Conservation (phyloP, 192 early-diverging fungal genomes). For the Backusella parvicylindrica region DNA sequence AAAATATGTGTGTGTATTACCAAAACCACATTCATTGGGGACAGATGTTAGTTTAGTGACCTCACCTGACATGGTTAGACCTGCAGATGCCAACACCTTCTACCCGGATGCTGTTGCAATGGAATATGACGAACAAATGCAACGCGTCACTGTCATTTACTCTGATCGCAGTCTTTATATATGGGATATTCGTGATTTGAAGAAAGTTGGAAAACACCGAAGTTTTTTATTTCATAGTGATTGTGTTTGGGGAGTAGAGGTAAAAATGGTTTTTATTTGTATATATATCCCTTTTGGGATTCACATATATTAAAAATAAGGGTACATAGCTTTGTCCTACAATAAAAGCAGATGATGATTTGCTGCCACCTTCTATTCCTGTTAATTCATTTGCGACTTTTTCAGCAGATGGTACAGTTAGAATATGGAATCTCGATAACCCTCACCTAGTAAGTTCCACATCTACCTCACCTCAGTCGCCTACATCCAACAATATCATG, state of each 20-base stretch:
- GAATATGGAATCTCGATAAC: conserved; percentile 73
- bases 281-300: background rate
- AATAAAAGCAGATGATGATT: background rate
- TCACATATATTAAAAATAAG: background rate
- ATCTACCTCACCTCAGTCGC: conserved; percentile 12
- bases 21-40: conserved; percentile 66
- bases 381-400: conserved; percentile 66
- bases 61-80: conserved; percentile 23
- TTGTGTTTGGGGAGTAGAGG: conserved; percentile 84
- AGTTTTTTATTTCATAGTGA: conserved; percentile 71
- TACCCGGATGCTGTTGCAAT: conserved; percentile 64
- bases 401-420: conserved; percentile 73
- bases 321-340: conserved; percentile 4
- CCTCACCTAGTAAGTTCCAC: conserved; percentile 1
- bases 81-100: conserved; percentile 21
- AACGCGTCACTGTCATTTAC: conserved; percentile 61
- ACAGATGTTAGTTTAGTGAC: conserved; percentile 39
- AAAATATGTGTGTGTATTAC: conserved; percentile 66
- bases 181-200: conserved; percentile 63
- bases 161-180: conserved; percentile 70
- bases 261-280: conserved; percentile 32
- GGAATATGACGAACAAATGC: conserved; percentile 46
- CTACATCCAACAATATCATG: background rate
- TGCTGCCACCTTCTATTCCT: conserved; percentile 17
- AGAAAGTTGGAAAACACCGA: conserved; percentile 50